Conservation (phyloP, 352 stramenopile species). For the Pythium phragmiticola region DNA sequence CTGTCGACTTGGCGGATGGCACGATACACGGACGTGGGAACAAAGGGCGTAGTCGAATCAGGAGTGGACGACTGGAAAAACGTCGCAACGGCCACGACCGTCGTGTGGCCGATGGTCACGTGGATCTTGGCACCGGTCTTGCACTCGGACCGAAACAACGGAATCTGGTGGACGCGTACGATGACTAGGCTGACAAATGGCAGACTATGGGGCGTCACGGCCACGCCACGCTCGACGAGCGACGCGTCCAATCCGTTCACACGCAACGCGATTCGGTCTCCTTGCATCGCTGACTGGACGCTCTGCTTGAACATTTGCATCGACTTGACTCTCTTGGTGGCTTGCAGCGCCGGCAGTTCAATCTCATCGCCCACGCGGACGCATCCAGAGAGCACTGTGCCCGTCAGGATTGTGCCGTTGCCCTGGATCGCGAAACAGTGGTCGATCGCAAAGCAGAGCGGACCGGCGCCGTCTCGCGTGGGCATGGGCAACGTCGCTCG, state of each 20-base stretch:
- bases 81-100: conserved; percentile 59
- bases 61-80: conserved; percentile 47
- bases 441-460: conserved; percentile 95
- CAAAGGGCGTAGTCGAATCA: conserved; percentile 27
- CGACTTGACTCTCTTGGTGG: conserved; percentile 95
- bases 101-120: conserved; percentile 73
- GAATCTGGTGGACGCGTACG: conserved; percentile 49
- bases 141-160: conserved; percentile 54
- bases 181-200: conserved; percentile 51
- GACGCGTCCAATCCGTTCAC: conserved; percentile 73
- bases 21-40: conserved; percentile 40
- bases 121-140: conserved; percentile 75
- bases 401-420: conserved; percentile 97
- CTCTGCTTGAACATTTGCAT: conserved; percentile 97
- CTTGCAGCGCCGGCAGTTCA: conserved; percentile 85
- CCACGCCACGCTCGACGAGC: conserved; percentile 62
- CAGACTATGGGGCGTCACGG: conserved; percentile 52
- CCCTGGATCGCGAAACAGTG: conserved; percentile 98
- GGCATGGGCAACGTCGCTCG: conserved; percentile 37
- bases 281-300: conserved; percentile 80
- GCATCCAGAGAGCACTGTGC: conserved; percentile 88
- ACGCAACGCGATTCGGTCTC: conserved; percentile 96
- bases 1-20: conserved; percentile 39
- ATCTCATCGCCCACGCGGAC: conserved; percentile 91
- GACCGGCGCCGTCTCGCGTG: conserved; percentile 39